phyloP scores from a whole-genome alignment of 2,329 filamentous ascomycete genomes.

The Claviceps quebecensis region DNA sequence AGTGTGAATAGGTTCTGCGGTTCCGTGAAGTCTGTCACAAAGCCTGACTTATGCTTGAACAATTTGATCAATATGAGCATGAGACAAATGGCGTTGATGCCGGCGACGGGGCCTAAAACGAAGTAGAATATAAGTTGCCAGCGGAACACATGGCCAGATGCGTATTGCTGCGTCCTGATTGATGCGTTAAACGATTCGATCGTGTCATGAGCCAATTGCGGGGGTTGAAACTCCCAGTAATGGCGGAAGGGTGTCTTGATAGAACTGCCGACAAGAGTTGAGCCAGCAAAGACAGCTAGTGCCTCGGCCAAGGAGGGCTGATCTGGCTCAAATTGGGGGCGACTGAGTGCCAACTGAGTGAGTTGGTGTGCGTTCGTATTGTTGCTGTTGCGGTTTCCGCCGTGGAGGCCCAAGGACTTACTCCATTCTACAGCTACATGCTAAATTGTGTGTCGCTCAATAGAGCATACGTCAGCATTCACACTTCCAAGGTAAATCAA shows the following conservation, averaged over 20 bases:
- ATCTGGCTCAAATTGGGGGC: slow-evolving; percentile 27
- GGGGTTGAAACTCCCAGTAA: slow-evolving; percentile 28
- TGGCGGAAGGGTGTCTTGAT: slow-evolving; percentile 46
- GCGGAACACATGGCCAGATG: slow-evolving; percentile 43
- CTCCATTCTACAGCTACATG: slow-evolving; percentile 41
- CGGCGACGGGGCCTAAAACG: slow-evolving; percentile 50
- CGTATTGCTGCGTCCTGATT: slow-evolving; percentile 53
- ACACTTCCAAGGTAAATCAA: not conserved
- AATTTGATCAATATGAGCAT: slow-evolving; percentile 36
- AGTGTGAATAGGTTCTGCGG: slow-evolving; percentile 62
- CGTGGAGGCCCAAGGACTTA: slow-evolving; percentile 39
- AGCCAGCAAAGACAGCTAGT: slow-evolving; percentile 54
- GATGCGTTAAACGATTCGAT: slow-evolving; percentile 49
- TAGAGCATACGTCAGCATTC: not conserved
- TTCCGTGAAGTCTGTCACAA: slow-evolving; percentile 68
- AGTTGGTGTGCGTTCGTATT: slow-evolving; percentile 43
- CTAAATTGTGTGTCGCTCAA: slow-evolving; percentile 9
- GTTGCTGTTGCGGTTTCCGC: slow-evolving; percentile 38
- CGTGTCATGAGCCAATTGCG: slow-evolving; percentile 23
- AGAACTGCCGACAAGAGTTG: slow-evolving; percentile 48
- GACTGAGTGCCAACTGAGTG: slow-evolving; percentile 35
- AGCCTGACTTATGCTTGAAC: slow-evolving; percentile 25
- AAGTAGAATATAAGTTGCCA: slow-evolving; percentile 57
- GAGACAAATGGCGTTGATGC: slow-evolving; percentile 52
- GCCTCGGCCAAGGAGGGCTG: slow-evolving; percentile 61